Percentiles rank a stretch among this genome's conserved stretches.
phyloP scores from a whole-genome alignment of 2,329 filamentous ascomycete genomes.

The Sphaerulina vaccinii region DNA sequence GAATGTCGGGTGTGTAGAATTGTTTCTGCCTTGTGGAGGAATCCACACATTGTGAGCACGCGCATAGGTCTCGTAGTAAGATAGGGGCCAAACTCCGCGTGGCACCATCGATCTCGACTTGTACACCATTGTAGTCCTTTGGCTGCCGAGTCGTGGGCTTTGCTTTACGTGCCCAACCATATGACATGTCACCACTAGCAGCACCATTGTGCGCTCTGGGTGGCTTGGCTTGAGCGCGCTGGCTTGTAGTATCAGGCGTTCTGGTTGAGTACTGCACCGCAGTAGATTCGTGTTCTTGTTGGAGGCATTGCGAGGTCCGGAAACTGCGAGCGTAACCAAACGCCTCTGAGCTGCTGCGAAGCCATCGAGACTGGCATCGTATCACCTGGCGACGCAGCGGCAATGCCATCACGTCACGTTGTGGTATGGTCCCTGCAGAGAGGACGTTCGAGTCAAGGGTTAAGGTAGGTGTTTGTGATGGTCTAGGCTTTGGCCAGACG shows the following conservation, averaged over 20 bases:
- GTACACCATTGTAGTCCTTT: neutral
- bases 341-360: neutral
- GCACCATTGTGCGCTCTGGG: no score
- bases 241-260: no score
- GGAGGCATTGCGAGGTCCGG: neutral
- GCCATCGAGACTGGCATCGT: neutral
- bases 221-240: no score
- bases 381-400: conserved; percentile 5
- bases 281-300: neutral
- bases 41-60: conserved; percentile 58
- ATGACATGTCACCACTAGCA: no score
- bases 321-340: neutral
- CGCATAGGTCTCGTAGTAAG: conserved; percentile 58
- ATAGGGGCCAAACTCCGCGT: conserved; percentile 28
- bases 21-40: conserved; percentile 61
- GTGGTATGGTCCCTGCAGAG: no score
- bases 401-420: conserved; percentile 3
- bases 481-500: no score
- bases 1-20: conserved; percentile 66
- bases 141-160: neutral
- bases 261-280: neutral
- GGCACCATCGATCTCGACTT: conserved; percentile 2
- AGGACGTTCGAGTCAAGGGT: no score
- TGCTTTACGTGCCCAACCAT: neutral
- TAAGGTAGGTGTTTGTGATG: no score